phyloP scores from a whole-genome alignment of 2,329 filamentous ascomycete genomes.

The Cladophialophora immunda region DNA sequence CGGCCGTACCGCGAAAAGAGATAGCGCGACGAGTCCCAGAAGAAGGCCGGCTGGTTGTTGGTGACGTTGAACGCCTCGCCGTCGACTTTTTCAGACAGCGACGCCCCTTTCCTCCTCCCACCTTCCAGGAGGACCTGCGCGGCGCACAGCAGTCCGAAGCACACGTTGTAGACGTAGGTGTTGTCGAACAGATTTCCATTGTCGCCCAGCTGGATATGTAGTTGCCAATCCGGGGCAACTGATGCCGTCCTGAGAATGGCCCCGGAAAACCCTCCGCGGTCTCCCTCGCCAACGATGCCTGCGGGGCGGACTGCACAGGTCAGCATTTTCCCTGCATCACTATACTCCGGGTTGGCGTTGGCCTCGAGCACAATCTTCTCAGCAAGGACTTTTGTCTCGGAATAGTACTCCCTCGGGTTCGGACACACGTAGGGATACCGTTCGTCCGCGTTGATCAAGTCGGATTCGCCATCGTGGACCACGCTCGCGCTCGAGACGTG shows the following conservation, averaged over 20 bases:
- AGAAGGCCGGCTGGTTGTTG: constrained; percentile 87
- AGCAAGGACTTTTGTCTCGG: constrained; percentile 86
- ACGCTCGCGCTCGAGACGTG: constrained; percentile 92
- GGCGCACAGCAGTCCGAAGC: constrained; percentile 84
- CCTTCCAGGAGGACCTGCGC: constrained; percentile 72
- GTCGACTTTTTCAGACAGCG: constrained; percentile 77
- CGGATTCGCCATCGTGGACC: constrained; percentile 79
- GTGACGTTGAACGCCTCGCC: constrained; percentile 91
- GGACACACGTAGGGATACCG: constrained; percentile 78
- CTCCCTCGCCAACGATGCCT: constrained; percentile 90
- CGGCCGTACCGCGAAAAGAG: constrained; percentile 70
- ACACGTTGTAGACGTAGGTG: constrained; percentile 74
- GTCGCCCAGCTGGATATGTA: constrained; percentile 82
- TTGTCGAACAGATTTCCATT: constrained; percentile 75
- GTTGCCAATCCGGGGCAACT: constrained; percentile 65
- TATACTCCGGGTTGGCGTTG: constrained; percentile 69
- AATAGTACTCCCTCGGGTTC: constrained; percentile 79
- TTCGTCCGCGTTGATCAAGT: constrained; percentile 87
- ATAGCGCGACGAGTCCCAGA: constrained; percentile 85
- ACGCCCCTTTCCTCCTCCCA: constrained; percentile 60
- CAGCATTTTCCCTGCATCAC: constrained; percentile 62
- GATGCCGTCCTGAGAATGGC: constrained; percentile 77
- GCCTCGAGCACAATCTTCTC: constrained; percentile 77
- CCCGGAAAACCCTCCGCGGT: constrained; percentile 74
- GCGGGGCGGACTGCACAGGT: constrained; percentile 86